These are phyloP conservation scores for Marasmius tenuissimus DNA, from an alignment of 1,284 basidiomycete species.

Conservation along the genomic window DNA sequence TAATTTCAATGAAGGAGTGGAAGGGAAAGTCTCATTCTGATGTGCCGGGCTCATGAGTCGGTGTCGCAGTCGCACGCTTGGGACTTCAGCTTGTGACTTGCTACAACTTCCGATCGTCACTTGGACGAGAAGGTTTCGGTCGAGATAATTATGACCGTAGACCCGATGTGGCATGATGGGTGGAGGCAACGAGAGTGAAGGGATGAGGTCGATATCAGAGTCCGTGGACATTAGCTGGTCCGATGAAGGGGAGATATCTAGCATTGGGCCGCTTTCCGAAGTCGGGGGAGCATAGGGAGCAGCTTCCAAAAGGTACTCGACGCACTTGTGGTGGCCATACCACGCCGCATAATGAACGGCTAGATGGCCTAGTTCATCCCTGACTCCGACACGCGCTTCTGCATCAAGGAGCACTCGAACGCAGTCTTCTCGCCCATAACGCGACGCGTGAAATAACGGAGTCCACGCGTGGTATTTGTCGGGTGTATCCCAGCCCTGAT, in stretches of 20 bases:
- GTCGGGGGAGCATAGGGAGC: constrained; percentile 25
- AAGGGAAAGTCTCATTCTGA: constrained; percentile 62
- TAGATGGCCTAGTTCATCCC: constrained; percentile 86
- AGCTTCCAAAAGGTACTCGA: constrained; percentile 70
- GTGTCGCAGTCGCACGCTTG: constrained; percentile 65
- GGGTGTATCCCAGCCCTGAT: constrained; percentile 83
- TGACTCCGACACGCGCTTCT: constrained; percentile 71
- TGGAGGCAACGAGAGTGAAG: constrained; percentile 91
- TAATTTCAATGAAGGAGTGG: constrained; percentile 87
- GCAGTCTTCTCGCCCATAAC: constrained; percentile 82
- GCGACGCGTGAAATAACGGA: constrained; percentile 93
- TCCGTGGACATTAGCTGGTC: constrained; percentile 42
- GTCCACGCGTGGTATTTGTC: constrained; percentile 99
- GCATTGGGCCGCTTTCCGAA: constrained; percentile 17
- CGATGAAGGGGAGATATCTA: constrained; percentile 37
- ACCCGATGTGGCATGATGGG: constrained; percentile 97
- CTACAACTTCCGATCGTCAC: constrained; percentile 78
- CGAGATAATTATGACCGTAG: constrained; percentile 90
- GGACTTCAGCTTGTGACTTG: constrained; percentile 33
- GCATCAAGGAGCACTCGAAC: constrained; percentile 79
- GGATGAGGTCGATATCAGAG: constrained; percentile 87
- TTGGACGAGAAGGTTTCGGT: constrained; percentile 86
- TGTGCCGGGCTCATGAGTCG: constrained; percentile 66
- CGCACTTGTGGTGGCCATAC: constrained; percentile 88
- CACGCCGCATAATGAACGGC: constrained; percentile 97